These are phyloP conservation scores for Leptographium procerum DNA, from an alignment of 2,329 filamentous ascomycete genomes.

Conservation along the genomic window DNA sequence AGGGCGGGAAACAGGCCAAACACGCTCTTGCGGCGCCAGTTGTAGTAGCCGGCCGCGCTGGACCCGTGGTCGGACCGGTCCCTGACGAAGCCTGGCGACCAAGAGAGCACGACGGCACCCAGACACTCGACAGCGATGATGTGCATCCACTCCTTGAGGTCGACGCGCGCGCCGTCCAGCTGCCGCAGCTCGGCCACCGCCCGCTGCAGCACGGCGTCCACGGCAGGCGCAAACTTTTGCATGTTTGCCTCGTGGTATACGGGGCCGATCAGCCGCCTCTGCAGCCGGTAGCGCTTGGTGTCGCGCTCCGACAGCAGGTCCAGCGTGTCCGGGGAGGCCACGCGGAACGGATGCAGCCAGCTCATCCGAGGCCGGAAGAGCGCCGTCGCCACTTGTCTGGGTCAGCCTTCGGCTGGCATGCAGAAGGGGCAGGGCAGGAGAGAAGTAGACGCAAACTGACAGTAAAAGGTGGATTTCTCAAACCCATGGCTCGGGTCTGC, in stretches of 20 bases:
- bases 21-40: constrained; percentile 41
- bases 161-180: constrained; percentile 28
- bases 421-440: background rate
- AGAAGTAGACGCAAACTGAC: constrained; percentile 20
- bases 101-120: constrained; percentile 36
- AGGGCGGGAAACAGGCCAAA: constrained; percentile 37
- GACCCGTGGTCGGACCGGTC: constrained; percentile 33
- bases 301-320: constrained; percentile 40
- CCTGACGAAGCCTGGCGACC: constrained; percentile 37
- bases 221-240: constrained; percentile 26
- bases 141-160: constrained; percentile 46
- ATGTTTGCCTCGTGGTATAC: constrained; percentile 33
- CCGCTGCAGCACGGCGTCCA: constrained; percentile 28
- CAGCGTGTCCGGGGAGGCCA: constrained; percentile 29
- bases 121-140: constrained; percentile 42
- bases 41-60: constrained; percentile 34
- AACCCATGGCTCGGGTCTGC: constrained; percentile 34
- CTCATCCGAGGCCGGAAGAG: constrained; percentile 31
- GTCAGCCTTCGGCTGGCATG: background rate
- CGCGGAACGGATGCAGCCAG: constrained; percentile 23
- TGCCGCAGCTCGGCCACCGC: constrained; percentile 24
- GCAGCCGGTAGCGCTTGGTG: constrained; percentile 33
- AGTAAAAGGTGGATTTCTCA: constrained; percentile 41
- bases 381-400: constrained; percentile 31
- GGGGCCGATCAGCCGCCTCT: constrained; percentile 37